Evolutionary conservation across 2,329 filamentous ascomycete species (phyloP).

Genomic region (Fusarium sambucinum): DNA sequence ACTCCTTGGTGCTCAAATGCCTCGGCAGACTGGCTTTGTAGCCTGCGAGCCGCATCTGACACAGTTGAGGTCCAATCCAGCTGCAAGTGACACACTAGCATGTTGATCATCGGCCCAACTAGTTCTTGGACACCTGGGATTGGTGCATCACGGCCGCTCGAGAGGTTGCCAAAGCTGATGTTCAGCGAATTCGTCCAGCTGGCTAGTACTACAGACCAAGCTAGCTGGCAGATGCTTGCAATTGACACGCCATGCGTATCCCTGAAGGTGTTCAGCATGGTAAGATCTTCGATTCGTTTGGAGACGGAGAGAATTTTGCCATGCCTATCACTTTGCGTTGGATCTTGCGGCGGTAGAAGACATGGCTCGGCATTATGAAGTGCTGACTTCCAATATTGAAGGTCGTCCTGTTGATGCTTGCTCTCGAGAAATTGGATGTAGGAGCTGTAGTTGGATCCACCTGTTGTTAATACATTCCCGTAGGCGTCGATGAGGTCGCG

Average conservation of each 20-base stretch:
- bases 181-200: neutral
- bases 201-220: slow-evolving; percentile 4
- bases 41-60: neutral
- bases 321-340: neutral
- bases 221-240: neutral
- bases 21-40: slow-evolving; percentile 1
- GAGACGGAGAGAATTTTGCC: slow-evolving; percentile 3
- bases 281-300: slow-evolving; percentile 1
- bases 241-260: neutral
- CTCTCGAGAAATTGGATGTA: slow-evolving; percentile 5
- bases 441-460: slow-evolving; percentile 1
- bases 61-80: neutral
- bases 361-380: slow-evolving; percentile 2
- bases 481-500: slow-evolving; percentile 5
- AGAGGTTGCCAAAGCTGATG: slow-evolving; percentile 5
- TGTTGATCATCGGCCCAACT: slow-evolving; percentile 8
- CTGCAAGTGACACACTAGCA: slow-evolving; percentile 2
- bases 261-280: slow-evolving; percentile 1
- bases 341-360: slow-evolving; percentile 4
- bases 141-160: slow-evolving; percentile 3
- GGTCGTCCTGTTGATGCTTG: neutral
- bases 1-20: slow-evolving; percentile 1
- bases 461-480: neutral
- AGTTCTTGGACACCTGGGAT: slow-evolving; percentile 1
- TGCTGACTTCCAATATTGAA: slow-evolving; percentile 3